Conservation (phyloP, 1,139 yeast genomes). For the Hansenula anomala region DNA sequence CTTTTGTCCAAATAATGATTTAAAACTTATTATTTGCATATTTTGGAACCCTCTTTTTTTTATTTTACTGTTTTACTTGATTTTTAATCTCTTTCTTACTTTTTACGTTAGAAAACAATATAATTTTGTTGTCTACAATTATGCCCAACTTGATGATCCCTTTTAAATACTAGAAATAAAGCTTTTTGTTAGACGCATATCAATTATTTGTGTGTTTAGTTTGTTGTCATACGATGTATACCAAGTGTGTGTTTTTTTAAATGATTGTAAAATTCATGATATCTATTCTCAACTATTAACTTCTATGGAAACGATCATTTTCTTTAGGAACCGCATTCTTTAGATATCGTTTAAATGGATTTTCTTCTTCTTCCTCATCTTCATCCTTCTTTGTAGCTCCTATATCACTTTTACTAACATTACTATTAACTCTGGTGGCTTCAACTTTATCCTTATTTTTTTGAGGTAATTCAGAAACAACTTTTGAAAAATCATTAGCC, state of each 20-base stretch:
- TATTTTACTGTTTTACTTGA: no score
- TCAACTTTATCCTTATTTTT: background rate
- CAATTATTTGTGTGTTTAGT: no score
- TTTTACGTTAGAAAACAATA: no score
- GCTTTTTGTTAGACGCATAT: no score
- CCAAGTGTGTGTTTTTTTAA: no score
- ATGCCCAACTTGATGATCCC: no score
- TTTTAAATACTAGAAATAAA: no score
- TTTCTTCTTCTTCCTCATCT: conserved; percentile 16
- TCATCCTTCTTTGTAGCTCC: conserved; percentile 3
- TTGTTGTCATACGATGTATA: no score
- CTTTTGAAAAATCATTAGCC: background rate
- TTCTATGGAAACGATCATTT: conserved; percentile 19
- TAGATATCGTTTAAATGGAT: conserved; percentile 31
- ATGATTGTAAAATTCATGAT: no score
- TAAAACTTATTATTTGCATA: background rate
- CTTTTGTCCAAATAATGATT: conserved; percentile 33
- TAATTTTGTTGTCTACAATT: no score
- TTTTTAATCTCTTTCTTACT: no score
- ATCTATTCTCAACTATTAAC: background rate
- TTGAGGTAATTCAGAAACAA: conserved; percentile 1
- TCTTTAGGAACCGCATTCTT: conserved; percentile 32
- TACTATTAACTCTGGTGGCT: background rate
- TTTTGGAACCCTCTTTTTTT: no score
- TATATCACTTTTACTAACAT: background rate